A percentile compares a stretch with the other conserved stretches of the same genome.
These are phyloP conservation scores for Mucor irregularis DNA, from an alignment of 371 early-diverging fungal genomes.

Conservation along the genomic window DNA sequence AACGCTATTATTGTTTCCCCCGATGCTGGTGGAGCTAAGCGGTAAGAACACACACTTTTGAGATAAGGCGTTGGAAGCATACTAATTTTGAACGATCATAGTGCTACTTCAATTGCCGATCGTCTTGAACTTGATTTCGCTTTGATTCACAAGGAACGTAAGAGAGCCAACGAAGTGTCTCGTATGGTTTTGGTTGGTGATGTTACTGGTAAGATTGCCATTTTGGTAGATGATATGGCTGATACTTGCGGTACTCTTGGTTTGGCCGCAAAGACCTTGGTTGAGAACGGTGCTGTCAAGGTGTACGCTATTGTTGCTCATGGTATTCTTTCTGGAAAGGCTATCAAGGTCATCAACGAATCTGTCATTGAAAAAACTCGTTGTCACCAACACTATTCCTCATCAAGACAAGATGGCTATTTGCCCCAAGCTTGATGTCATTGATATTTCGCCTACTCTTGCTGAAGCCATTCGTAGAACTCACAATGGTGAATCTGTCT, in stretches of 20 bases:
- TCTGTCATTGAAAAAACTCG: slow-evolving; percentile 81
- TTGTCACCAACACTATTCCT: slow-evolving; percentile 95
- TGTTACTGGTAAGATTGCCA: slow-evolving; percentile 87
- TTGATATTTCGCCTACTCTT: slow-evolving; percentile 92
- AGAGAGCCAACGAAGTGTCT: slow-evolving; percentile 92
- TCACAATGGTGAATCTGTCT: slow-evolving; percentile 94
- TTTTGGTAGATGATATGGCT: slow-evolving; percentile 98
- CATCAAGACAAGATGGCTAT: slow-evolving; percentile 83
- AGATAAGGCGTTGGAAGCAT: too few species aligned
- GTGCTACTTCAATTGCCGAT: slow-evolving; percentile 94
- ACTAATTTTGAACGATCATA: slow-evolving; percentile 24
- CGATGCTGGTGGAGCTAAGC: slow-evolving; percentile 98
- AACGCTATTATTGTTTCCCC: slow-evolving; percentile 94
- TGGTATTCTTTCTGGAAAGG: slow-evolving; percentile 91
- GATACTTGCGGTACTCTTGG: slow-evolving; percentile 97
- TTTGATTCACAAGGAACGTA: slow-evolving; percentile 98
- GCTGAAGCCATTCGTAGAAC: slow-evolving; percentile 91
- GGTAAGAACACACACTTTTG: too few species aligned
- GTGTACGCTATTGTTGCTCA: slow-evolving; percentile 98
- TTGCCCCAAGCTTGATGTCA: slow-evolving; percentile 90
- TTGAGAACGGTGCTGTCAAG: slow-evolving; percentile 88
- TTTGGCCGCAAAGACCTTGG: slow-evolving; percentile 88
- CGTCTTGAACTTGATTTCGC: slow-evolving; percentile 95
- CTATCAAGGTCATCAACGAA: slow-evolving; percentile 86
- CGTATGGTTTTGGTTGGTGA: slow-evolving; percentile 97